Conservation (phyloP, 352 stramenopile species). For the Globisporangium abappressorium region DNA sequence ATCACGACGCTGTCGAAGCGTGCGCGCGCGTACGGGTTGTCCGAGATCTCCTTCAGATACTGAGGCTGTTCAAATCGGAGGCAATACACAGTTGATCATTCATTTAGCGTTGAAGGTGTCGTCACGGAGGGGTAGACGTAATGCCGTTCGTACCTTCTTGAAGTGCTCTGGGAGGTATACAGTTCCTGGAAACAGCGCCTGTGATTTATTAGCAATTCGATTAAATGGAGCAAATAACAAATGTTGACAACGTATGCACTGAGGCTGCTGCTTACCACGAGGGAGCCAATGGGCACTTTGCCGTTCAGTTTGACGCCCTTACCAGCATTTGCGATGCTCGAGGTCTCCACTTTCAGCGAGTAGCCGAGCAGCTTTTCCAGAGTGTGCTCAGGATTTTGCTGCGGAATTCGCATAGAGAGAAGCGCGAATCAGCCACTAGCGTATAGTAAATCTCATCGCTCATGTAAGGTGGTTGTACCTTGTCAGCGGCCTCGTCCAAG, state of each 20-base stretch:
- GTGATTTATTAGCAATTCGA: background rate
- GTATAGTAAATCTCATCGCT: background rate
- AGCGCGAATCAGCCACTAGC: background rate
- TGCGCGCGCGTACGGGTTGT: slow-evolving; percentile 74
- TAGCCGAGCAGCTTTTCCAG: slow-evolving; percentile 67
- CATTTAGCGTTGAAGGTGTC: background rate
- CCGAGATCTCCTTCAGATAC: slow-evolving; percentile 61
- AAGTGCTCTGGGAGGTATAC: slow-evolving; percentile 86
- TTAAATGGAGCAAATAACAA: background rate
- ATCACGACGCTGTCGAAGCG: slow-evolving; percentile 88
- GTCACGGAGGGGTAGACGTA: background rate
- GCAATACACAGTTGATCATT: background rate
- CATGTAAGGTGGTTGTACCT: background rate
- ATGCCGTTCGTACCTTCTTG: slow-evolving; percentile 57
- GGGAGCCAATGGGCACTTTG: slow-evolving; percentile 55
- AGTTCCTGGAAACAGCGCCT: slow-evolving; percentile 75
- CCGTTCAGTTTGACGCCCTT: slow-evolving; percentile 74
- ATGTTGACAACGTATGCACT: background rate
- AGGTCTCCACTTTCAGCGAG: slow-evolving; percentile 65
- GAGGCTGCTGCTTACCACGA: slow-evolving; percentile 43
- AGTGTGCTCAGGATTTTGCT: slow-evolving; percentile 35
- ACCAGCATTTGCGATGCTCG: slow-evolving; percentile 55
- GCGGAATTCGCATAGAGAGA: slow-evolving; percentile 1
- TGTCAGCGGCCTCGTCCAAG: slow-evolving; percentile 20
- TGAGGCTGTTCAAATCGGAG: slow-evolving; percentile 26